These are phyloP conservation scores for Trichomonas gallinae DNA, from an alignment of 208 protist species.

Conservation along the genomic window DNA sequence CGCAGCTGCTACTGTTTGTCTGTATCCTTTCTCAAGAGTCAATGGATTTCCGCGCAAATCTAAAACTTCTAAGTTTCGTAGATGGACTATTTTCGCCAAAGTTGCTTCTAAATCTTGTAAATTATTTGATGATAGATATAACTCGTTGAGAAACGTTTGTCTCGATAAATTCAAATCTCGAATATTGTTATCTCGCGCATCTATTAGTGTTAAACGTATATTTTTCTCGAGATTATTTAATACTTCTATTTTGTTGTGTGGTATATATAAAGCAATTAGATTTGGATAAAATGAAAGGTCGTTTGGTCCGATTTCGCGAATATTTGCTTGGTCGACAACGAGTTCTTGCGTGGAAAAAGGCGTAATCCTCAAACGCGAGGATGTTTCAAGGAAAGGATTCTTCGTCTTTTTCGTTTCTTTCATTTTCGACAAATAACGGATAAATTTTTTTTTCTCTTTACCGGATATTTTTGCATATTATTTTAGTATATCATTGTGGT, in stretches of 20 bases:
- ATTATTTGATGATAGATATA: background rate
- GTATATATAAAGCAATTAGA: background rate
- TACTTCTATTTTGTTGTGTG: background rate
- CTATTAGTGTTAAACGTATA: background rate
- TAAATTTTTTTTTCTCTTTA: no score
- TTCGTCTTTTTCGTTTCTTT: background rate
- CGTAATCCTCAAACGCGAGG: background rate
- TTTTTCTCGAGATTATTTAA: background rate
- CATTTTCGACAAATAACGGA: no score
- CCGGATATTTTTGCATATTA: no score
- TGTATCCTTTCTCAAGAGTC: background rate
- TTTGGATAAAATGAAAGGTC: constrained; percentile 7
- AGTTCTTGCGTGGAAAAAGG: background rate
- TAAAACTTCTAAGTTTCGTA: background rate
- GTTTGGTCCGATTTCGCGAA: background rate
- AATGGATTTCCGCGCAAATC: background rate
- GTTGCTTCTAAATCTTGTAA: background rate
- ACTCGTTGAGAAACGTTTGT: background rate
- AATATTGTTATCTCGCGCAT: background rate
- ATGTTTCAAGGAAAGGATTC: background rate
- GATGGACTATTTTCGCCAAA: background rate
- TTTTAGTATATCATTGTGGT: no score
- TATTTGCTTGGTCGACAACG: background rate
- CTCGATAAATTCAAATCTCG: background rate
- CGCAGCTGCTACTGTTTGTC: background rate